Evolutionary conservation across 2,329 filamentous ascomycete species (phyloP).

Genomic region (Orbilia javanica): DNA sequence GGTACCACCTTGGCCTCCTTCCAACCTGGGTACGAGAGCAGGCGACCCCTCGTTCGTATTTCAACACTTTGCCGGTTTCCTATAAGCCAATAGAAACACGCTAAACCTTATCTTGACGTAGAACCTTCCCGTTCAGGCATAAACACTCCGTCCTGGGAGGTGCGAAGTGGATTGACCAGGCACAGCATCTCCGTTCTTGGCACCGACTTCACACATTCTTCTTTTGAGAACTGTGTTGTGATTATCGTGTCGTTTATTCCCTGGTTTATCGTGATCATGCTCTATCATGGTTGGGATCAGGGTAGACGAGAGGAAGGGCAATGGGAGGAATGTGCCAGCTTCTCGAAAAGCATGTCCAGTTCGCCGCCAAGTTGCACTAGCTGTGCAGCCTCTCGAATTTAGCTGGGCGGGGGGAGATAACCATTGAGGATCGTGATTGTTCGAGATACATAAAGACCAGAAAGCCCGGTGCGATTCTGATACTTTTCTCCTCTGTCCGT

Average conservation of each 20-base stretch:
- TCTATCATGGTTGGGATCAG: conserved; percentile 41
- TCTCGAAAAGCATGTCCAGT: conserved; percentile 48
- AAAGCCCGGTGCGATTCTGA: not conserved
- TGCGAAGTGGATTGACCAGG: conserved; percentile 36
- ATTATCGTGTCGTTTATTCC: conserved; percentile 47
- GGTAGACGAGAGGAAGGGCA: conserved; percentile 22
- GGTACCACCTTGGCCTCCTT: conserved; percentile 43
- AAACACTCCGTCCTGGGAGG: conserved; percentile 40
- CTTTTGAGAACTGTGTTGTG: conserved; percentile 50
- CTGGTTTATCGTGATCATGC: conserved; percentile 55
- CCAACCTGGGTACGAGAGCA: conserved; percentile 33
- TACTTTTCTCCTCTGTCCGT: conserved; percentile 28
- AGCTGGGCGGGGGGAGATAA: conserved; percentile 37
- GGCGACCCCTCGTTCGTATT: conserved; percentile 23
- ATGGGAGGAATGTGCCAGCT: conserved; percentile 33
- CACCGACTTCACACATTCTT: conserved; percentile 52
- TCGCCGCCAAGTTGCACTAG: conserved; percentile 45
- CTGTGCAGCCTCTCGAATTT: conserved; percentile 30
- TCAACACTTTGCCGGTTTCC: conserved; percentile 20
- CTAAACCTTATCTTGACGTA: conserved; percentile 49
- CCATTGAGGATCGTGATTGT: conserved; percentile 26
- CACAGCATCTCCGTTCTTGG: conserved; percentile 44
- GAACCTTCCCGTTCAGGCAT: conserved; percentile 48
- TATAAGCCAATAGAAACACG: conserved; percentile 19
- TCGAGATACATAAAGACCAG: conserved; percentile 43